phyloP scores from a whole-genome alignment of 2,329 filamentous ascomycete species.

The Verticillium nonalfalfae region DNA sequence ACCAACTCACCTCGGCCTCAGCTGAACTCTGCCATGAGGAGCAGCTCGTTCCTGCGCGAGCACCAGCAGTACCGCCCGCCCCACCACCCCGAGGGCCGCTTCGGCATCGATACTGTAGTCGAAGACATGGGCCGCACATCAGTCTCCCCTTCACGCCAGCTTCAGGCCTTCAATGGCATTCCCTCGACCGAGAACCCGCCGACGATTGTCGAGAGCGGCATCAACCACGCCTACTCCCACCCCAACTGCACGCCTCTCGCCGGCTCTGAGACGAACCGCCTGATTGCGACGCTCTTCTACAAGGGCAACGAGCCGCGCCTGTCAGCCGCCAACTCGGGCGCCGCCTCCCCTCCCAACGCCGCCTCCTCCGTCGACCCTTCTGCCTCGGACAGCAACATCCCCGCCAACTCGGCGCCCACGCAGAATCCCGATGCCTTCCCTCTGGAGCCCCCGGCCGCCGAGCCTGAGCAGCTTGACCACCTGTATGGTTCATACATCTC shows the following conservation, averaged over 20 bases:
- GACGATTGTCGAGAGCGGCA: conserved; percentile 54
- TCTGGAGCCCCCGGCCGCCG: conserved; percentile 49
- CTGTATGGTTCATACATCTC: conserved; percentile 62
- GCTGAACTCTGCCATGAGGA: conserved; percentile 45
- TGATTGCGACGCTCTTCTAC: conserved; percentile 61
- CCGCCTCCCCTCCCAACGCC: conserved; percentile 26
- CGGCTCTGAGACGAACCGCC: conserved; percentile 40
- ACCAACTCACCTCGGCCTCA: conserved; percentile 36
- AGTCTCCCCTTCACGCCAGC: conserved; percentile 31
- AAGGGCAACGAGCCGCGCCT: conserved; percentile 30
- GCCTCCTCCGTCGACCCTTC: conserved; percentile 21
- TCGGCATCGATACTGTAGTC: conserved; percentile 60
- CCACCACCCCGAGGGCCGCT: conserved; percentile 45
- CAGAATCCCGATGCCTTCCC: conserved; percentile 52
- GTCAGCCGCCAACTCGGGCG: conserved; percentile 15
- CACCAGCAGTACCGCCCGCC: conserved; percentile 59
- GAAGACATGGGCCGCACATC: conserved; percentile 42
- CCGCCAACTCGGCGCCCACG: conserved; percentile 53
- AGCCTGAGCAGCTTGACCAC: conserved; percentile 55
- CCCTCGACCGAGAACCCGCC: conserved; percentile 53
- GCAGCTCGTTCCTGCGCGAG: conserved; percentile 56
- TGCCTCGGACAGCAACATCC: conserved; percentile 33
- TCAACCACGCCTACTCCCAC: conserved; percentile 57
- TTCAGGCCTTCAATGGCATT: conserved; percentile 51
- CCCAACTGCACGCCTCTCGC: conserved; percentile 51